A percentile compares a stretch with the other conserved stretches of the same genome.
These are phyloP conservation scores for Tilletia walkeri DNA, from an alignment of 1,284 basidiomycete genomes.

Conservation along the genomic window DNA sequence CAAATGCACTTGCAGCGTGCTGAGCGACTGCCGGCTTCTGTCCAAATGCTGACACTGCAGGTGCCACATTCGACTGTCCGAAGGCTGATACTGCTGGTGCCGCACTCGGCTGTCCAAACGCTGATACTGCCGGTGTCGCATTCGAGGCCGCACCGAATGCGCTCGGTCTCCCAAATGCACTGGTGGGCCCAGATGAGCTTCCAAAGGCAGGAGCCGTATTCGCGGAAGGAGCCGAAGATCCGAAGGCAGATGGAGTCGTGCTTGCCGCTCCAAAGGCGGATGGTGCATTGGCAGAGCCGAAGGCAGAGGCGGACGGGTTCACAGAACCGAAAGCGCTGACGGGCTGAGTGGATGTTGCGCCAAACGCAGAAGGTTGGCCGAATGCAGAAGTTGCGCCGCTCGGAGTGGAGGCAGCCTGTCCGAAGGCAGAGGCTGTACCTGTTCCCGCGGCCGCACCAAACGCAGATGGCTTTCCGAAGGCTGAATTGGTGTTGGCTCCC, in stretches of 20 bases:
- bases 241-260: not conserved
- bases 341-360: not conserved
- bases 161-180: conserved; percentile 5
- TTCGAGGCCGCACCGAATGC: not conserved
- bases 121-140: not conserved
- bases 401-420: not conserved
- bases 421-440: not conserved
- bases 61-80: not conserved
- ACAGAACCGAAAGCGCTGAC: not conserved
- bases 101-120: too few species aligned
- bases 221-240: not conserved
- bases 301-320: not conserved
- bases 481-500: not conserved
- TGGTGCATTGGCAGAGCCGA: not conserved
- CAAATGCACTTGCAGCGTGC: not conserved
- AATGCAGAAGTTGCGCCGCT: not conserved
- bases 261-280: not conserved
- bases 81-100: too few species aligned
- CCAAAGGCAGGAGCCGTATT: not conserved
- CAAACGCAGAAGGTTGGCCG: conserved; percentile 6
- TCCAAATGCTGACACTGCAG: conserved; percentile 2
- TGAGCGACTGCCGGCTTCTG: not conserved
- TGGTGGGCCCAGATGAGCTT: not conserved
- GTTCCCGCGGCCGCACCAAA: not conserved
- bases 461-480: not conserved